phyloP scores from a whole-genome alignment of 1,284 basidiomycete genomes.

The Fomes fomentarius region DNA sequence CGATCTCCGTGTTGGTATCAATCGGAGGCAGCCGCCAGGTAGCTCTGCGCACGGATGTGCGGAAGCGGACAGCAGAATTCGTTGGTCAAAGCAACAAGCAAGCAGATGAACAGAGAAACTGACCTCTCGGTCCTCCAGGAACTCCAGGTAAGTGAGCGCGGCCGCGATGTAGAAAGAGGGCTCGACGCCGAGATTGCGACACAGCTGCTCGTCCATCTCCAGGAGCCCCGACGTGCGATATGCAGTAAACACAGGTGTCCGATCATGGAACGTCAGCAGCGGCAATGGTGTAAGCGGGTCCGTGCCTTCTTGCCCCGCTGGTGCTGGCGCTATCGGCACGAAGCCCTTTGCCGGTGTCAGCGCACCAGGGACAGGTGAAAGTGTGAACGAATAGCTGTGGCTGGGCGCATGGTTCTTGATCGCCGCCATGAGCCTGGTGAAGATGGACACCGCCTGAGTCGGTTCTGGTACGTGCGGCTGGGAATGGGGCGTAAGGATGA shows the following conservation, averaged over 20 bases:
- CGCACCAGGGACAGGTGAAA: slow-evolving; percentile 43
- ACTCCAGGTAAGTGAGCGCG: slow-evolving; percentile 74
- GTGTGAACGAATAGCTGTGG: slow-evolving; percentile 68
- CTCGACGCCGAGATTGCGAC: slow-evolving; percentile 67
- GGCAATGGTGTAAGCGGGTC: slow-evolving; percentile 39
- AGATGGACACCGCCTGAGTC: slow-evolving; percentile 45
- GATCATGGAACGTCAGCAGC: slow-evolving; percentile 69
- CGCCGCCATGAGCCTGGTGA: slow-evolving; percentile 58
- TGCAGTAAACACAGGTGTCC: slow-evolving; percentile 65
- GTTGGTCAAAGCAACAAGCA: neutral
- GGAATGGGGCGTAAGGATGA: slow-evolving; percentile 61
- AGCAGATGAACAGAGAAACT: slow-evolving; percentile 25
- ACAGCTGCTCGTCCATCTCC: slow-evolving; percentile 61
- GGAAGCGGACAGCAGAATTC: neutral
- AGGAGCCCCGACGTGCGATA: slow-evolving; percentile 60
- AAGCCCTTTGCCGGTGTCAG: slow-evolving; percentile 13
- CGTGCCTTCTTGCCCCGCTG: slow-evolving; percentile 16
- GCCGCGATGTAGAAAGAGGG: slow-evolving; percentile 77
- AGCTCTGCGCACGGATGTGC: slow-evolving; percentile 29
- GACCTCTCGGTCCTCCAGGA: slow-evolving; percentile 76
- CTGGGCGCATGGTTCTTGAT: slow-evolving; percentile 59
- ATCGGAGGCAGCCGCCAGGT: slow-evolving; percentile 33
- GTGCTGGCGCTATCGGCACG: slow-evolving; percentile 24
- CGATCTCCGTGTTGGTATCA: slow-evolving; percentile 5
- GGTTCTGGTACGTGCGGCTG: slow-evolving; percentile 40